Evolutionary conservation across 208 protist species (phyloP).

Genomic region (Leptomonas pyrrhocoris): DNA sequence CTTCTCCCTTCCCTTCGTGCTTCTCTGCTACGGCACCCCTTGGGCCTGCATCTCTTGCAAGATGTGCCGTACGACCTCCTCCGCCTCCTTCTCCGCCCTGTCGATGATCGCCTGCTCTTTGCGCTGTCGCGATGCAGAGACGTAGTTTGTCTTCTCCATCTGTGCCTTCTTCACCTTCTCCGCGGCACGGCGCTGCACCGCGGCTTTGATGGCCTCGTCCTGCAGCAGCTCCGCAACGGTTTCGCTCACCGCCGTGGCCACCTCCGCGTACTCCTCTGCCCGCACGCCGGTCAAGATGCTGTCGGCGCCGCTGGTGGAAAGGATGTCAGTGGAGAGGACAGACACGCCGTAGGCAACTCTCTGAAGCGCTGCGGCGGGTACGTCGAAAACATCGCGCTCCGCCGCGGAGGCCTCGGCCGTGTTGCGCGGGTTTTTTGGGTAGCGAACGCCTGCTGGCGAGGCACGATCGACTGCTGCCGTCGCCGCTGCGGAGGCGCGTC

Average conservation of each 20-base stretch:
- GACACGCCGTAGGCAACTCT: slow-evolving; percentile 64
- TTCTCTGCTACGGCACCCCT: slow-evolving; percentile 8
- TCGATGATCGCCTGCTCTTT: slow-evolving; percentile 69
- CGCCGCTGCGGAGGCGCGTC: neutral
- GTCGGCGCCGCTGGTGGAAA: slow-evolving; percentile 24
- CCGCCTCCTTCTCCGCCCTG: slow-evolving; percentile 73
- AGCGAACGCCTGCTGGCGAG: neutral
- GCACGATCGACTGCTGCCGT: neutral
- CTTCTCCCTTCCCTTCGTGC: neutral
- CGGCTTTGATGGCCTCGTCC: slow-evolving; percentile 60
- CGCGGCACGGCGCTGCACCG: slow-evolving; percentile 65
- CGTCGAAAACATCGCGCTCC: slow-evolving; percentile 35
- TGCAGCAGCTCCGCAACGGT: slow-evolving; percentile 69
- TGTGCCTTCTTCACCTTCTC: slow-evolving; percentile 46
- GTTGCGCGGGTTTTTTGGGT: neutral
- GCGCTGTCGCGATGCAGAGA: slow-evolving; percentile 29
- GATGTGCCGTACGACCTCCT: slow-evolving; percentile 74
- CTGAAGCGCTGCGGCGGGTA: slow-evolving; percentile 38
- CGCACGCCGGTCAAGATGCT: slow-evolving; percentile 11
- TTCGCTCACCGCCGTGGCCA: slow-evolving; percentile 48
- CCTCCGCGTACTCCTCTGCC: slow-evolving; percentile 45
- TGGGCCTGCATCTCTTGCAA: slow-evolving; percentile 73
- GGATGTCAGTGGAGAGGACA: slow-evolving; percentile 46
- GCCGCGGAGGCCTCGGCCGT: neutral
- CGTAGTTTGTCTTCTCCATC: slow-evolving; percentile 25